These are phyloP conservation scores for Bipolaris victoriae DNA, from an alignment of 2,329 filamentous ascomycete genomes.

Conservation along the genomic window DNA sequence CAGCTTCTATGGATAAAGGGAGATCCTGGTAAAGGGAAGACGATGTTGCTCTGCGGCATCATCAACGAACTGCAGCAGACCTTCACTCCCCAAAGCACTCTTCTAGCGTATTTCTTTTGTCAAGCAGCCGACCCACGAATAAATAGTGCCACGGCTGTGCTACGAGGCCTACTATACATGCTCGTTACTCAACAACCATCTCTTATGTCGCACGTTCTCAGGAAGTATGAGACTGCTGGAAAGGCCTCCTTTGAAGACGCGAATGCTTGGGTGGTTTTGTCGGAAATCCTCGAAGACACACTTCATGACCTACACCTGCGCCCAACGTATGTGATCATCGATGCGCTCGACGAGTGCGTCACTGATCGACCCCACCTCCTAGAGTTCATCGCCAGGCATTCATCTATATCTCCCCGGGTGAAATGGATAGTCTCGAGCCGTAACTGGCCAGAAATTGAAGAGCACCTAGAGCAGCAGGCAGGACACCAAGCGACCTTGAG, in stretches of 20 bases:
- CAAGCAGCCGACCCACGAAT: not conserved
- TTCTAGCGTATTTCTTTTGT: conserved; percentile 45
- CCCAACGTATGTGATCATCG: conserved; percentile 15
- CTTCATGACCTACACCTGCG: conserved; percentile 42
- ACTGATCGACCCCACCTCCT: not conserved
- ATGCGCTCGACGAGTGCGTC: conserved; percentile 24
- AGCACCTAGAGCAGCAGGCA: not conserved
- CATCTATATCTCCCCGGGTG: not conserved
- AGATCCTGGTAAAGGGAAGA: not conserved
- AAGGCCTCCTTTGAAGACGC: conserved; percentile 34
- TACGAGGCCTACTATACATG: conserved; percentile 54
- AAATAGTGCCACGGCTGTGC: conserved; percentile 26
- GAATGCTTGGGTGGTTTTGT: conserved; percentile 32
- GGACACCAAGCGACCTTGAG: not conserved
- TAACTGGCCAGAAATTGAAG: not conserved
- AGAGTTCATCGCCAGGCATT: not conserved
- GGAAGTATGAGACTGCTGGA: conserved; percentile 36
- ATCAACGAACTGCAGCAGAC: not conserved
- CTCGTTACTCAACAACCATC: conserved; percentile 45
- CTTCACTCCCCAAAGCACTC: not conserved
- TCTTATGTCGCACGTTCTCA: conserved; percentile 27
- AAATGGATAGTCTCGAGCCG: not conserved
- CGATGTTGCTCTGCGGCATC: not conserved
- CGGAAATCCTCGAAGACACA: conserved; percentile 50
- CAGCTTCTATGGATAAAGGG: not conserved